Base-by-base conservation (phyloP, 2,329 filamentous ascomycete genomes). In the Remersonia thermophila region DNA sequence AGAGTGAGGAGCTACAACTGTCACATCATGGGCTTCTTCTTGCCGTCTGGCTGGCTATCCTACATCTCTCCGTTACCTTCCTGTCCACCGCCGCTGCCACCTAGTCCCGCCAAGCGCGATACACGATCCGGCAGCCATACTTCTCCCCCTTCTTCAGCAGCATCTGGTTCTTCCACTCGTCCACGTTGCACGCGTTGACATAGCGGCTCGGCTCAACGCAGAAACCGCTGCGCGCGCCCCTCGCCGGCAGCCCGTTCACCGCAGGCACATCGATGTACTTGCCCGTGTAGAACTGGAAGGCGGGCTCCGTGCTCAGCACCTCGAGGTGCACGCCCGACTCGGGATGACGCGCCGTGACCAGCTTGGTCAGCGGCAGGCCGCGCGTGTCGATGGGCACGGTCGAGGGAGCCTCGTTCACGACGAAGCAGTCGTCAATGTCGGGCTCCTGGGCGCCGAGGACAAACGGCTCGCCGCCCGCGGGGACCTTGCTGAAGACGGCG, bases 261-360 rank as follows among this genome's bases (percentile, higher is more conserved):
- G 65, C 79, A 0, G 83, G 80, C 10, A 93, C 80, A 49, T 91
- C 65, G 46, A 93, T 86, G 53, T 77, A 80, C 53, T 83, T 80
- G 46, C 89, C 91, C 0, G 86, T 93, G 62, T 96, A 96, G 63
- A 95, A 93, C 59, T 96, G 89, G 67, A 95, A 96, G 0, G 85
- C 83, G 0, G 91, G 91, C 65, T 96, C 89, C 0, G 89, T 96
- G 64, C 83, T 91, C 51, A 77, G 66, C 5, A 94, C 80, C 58
- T 95, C 83, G 33, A 96, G 74, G 55, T 93, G 80, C 47, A 95
- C 69, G 44, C 76, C 74, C 18, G 77, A 80, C 33, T 65, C 66
- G 5, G 84, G 74, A 57, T 95, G 84, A 57, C 71, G 72, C 40
- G 91, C 82, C 16, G 72, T 65, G 31, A 83, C 73, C 31, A 89